Evolutionary conservation across 768 basidiomycete genomes (phyloP), one percentile per base, ranked within the genome.

Genomic region (Russula vinacea): DNA sequence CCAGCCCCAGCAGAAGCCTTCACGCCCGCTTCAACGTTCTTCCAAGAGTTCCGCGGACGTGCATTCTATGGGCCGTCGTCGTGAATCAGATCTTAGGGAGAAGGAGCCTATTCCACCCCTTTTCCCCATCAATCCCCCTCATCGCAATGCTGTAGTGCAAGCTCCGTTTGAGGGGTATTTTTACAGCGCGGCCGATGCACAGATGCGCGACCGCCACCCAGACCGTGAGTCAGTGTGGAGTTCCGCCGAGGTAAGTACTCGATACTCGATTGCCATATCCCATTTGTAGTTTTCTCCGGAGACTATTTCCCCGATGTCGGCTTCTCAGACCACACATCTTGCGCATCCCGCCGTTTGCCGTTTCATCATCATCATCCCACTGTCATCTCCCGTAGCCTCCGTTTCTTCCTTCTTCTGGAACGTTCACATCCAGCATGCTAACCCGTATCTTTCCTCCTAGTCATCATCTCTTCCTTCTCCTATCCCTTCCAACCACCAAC

Each of bases 161-260:
- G 79, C 76, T 54, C 76, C 82, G 13, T 73, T 85, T 19, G 85
- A 86, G 73, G 73, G 79, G 1, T 83, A 84, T 52, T 70, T 86
- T n/a, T 72, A 74, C 62, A 70, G 67, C 16, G 8, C 53, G 5
- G 71, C 73, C 65, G 71, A 70, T 62, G 65, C 67, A 32, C 69
- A 69, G 57, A 65, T 69, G n/a, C 51, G 49, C 26, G 62, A 56
- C 26, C 40, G 35, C 32, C 40, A 39, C 14, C 66, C 68, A 55
- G 65, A 70, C 32, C 61, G 59, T 49, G 70, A 69, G 32, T 61
- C 57, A 44, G 69, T 68, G 35, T 62, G 64, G 57, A 70, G 64
- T 52, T 68, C 67, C 16, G 35, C 51, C 24, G 67, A 66, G 64
- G 67, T 68, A 39, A 42, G 67, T 32, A 26, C n/a, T 19, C 11